phyloP scores from a whole-genome alignment of 2,329 filamentous ascomycete genomes.

The Nigrograna mackinnonii region DNA sequence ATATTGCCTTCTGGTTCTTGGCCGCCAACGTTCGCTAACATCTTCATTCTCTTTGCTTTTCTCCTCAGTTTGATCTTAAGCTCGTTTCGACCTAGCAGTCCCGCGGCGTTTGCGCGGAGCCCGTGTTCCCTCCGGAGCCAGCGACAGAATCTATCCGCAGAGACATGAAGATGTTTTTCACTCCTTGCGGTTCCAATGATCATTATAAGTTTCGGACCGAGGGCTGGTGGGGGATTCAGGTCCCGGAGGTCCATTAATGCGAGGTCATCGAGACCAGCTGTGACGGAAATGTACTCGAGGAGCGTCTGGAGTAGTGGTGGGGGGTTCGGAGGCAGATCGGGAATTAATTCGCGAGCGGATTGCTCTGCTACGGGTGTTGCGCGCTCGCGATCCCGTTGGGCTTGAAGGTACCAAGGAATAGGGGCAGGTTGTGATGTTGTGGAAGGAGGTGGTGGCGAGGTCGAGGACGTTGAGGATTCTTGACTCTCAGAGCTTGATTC shows the following conservation, averaged over 20 bases:
- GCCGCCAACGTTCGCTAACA: constrained; percentile 72
- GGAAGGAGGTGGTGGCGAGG: too few relatives aligned
- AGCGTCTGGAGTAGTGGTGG: constrained; percentile 74
- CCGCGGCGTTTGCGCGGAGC: constrained; percentile 79
- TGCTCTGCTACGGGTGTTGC: constrained; percentile 23
- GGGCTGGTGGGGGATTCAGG: constrained; percentile 82
- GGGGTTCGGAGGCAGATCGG: constrained; percentile 67
- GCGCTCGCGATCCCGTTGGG: constrained; percentile 54
- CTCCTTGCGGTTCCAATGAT: constrained; percentile 87
- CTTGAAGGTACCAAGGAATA: constrained; percentile 85
- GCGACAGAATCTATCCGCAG: constrained; percentile 84
- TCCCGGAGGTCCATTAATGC: constrained; percentile 79
- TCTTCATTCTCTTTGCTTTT: constrained; percentile 77
- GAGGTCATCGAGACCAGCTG: constrained; percentile 84
- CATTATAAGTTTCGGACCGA: constrained; percentile 91
- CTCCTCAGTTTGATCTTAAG: constrained; percentile 84
- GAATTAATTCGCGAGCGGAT: constrained; percentile 58
- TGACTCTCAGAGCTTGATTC: too few relatives aligned
- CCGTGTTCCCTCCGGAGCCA: constrained; percentile 78
- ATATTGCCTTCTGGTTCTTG: constrained; percentile 57
- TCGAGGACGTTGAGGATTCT: too few relatives aligned
- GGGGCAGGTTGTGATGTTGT: constrained; percentile 10
- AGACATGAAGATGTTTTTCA: constrained; percentile 90
- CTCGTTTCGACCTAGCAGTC: constrained; percentile 86
- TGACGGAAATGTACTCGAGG: constrained; percentile 77